Evolutionary conservation across 148 eudicot species (phyloP).

Genomic region (Rhododendron ovatum): DNA sequence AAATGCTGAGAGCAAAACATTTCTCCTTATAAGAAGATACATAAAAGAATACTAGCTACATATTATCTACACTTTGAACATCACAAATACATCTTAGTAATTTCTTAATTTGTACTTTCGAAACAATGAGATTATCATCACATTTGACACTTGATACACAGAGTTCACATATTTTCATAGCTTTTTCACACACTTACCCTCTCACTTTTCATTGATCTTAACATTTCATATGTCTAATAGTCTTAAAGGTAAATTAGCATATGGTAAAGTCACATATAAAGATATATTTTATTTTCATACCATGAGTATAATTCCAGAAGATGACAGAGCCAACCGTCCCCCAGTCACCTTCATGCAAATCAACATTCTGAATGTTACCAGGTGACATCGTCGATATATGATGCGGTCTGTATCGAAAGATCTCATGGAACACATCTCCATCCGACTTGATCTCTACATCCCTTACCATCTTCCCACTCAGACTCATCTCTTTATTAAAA

Average conservation of each 20-base stretch:
- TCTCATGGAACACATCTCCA: neutral
- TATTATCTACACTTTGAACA: neutral
- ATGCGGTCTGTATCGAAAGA: neutral
- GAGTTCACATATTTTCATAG: neutral
- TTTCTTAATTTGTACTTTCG: too few species aligned
- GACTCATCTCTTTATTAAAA: neutral
- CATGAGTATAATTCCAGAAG: neutral
- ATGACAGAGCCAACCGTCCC: neutral
- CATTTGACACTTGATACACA: neutral
- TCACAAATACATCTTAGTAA: too few species aligned
- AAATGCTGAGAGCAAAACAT: neutral
- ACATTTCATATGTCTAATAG: neutral
- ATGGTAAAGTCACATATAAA: neutral
- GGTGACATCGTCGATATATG: neutral
- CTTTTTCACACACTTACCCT: neutral
- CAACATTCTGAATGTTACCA: neutral
- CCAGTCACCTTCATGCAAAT: neutral
- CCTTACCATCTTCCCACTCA: neutral
- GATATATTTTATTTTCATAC: neutral
- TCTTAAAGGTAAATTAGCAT: neutral
- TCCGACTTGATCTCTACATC: slow-evolving; percentile 2
- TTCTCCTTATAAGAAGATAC: neutral
- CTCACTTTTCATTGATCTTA: neutral
- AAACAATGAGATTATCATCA: neutral
- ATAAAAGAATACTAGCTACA: neutral